Evolutionary conservation across 2,329 filamentous ascomycete species (phyloP), one percentile per base, ranked within the genome.

Genomic region (Alternaria sp.): DNA sequence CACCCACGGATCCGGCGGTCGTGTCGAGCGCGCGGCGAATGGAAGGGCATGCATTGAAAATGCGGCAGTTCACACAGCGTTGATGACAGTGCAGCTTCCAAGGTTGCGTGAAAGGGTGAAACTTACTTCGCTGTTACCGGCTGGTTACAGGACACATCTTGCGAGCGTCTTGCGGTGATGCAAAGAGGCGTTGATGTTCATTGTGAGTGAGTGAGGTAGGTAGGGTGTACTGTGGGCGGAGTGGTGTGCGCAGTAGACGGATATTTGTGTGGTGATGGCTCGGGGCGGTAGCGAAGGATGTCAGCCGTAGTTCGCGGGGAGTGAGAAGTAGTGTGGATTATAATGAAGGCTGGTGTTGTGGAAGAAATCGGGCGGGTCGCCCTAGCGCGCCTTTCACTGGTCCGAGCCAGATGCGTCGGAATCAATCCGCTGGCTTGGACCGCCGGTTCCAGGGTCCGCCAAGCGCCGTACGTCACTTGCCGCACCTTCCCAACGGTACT

Each of bases 121-220:
- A 70, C 71, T 67, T 67, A 74, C 72, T 69, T 69, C 65, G 72
- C 67, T 60, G 64, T 73, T 68, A 74, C 63, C 61, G 69, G 47
- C 57, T 61, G 61, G 60, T 71, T 68, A 73, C 66, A 74, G 71
- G 58, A 71, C 61, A 70, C 72, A 74, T 74, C 51, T 67, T 70
- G 64, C 63, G 55, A 62, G 68, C 69, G 69, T 73, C 66, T 74
- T 73, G 71, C 68, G 66, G 55, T 60, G 60, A 64, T 69, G 69
- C 68, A 66, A 70, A 67, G 67, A 70, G 71, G 70, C 68, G 61
- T 70, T 69, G 62, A 72, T 67, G 61, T 69, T 68, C 72, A 74
- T 74, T 64, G 65, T 62, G 58, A 44, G 47, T 25, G 52, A 45
- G 21, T 36, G 50, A 26, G 54, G 32, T 36, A 23, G 45, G 47